Percentiles rank a stretch among this genome's conserved stretches.
Evolutionary conservation across 768 basidiomycete species (phyloP).

Genomic region (Inosperma sp.): DNA sequence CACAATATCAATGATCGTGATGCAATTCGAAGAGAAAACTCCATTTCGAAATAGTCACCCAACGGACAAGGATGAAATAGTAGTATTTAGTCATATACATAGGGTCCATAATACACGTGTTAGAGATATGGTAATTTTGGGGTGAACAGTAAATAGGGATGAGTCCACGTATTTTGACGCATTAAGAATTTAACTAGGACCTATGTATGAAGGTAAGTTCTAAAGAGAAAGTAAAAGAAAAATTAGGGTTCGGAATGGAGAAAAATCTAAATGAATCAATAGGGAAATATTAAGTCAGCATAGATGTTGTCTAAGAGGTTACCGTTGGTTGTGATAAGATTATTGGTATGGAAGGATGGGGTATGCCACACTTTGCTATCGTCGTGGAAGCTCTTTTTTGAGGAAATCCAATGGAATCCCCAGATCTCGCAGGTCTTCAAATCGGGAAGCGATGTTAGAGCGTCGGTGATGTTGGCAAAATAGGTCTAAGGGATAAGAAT

Average conservation of each 20-base stretch:
- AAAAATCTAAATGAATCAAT: conserved; percentile 19
- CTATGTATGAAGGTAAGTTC: neutral
- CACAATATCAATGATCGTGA: too few relatives aligned
- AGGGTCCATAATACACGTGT: conserved; percentile 1
- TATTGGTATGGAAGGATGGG: conserved; percentile 36
- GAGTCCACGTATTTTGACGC: too few relatives aligned
- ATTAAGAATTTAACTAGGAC: too few relatives aligned
- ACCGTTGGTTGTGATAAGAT: conserved; percentile 25
- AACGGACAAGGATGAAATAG: too few relatives aligned
- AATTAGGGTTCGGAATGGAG: neutral
- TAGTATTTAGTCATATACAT: too few relatives aligned
- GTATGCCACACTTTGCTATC: conserved; percentile 52
- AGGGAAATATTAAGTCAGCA: conserved; percentile 31
- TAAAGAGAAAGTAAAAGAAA: conserved; percentile 3
- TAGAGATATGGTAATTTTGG: neutral
- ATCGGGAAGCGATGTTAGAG: conserved; percentile 54
- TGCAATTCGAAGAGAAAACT: too few relatives aligned
- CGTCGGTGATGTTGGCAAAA: conserved; percentile 54
- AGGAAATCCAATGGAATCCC: conserved; percentile 70
- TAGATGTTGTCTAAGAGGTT: conserved; percentile 27
- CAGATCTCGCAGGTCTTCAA: conserved; percentile 68
- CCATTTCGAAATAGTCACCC: too few relatives aligned
- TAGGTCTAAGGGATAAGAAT: conserved; percentile 44
- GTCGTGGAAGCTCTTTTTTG: conserved; percentile 40
- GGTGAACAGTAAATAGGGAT: neutral